These are phyloP conservation scores for Colletotrichum kahawae DNA, from an alignment of 2,329 filamentous ascomycete genomes.

Conservation along the genomic window DNA sequence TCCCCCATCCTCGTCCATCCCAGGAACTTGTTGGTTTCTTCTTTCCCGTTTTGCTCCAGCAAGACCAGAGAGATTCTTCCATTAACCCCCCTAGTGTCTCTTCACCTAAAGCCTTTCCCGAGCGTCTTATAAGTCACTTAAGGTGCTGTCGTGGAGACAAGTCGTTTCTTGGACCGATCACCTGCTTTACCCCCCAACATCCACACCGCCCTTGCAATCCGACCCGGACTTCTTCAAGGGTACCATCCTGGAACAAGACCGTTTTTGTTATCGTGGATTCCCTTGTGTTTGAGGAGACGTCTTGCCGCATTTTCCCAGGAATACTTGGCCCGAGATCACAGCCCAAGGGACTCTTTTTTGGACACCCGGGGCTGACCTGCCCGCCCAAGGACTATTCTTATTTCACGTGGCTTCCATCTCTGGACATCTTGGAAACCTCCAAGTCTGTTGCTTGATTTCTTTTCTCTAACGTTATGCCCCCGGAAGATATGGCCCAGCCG, in stretches of 20 bases:
- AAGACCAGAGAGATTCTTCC: slow-evolving; percentile 20
- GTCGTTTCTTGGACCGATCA: slow-evolving; percentile 25
- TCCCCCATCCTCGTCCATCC: slow-evolving; percentile 21
- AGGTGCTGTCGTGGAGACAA: slow-evolving; percentile 24
- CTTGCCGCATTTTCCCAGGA: slow-evolving; percentile 22
- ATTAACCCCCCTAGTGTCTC: slow-evolving; percentile 22
- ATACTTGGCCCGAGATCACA: slow-evolving; percentile 20
- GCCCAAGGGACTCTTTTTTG: slow-evolving; percentile 19
- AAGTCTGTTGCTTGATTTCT: slow-evolving; percentile 19
- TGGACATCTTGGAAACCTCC: slow-evolving; percentile 9
- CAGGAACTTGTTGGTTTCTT: slow-evolving; percentile 22
- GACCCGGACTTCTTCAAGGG: slow-evolving; percentile 19
- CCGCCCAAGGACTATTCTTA: slow-evolving; percentile 23
- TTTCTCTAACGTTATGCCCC: slow-evolving; percentile 35
- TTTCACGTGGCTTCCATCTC: slow-evolving; percentile 22
- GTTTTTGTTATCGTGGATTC: slow-evolving; percentile 24
- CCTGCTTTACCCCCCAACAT: slow-evolving; percentile 18
- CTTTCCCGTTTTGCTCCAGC: slow-evolving; percentile 24
- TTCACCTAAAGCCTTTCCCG: slow-evolving; percentile 13
- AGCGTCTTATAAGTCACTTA: slow-evolving; percentile 19
- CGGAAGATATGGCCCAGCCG: slow-evolving; percentile 50
- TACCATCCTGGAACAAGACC: slow-evolving; percentile 23
- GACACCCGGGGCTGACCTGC: slow-evolving; percentile 22
- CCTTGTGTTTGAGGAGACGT: slow-evolving; percentile 23
- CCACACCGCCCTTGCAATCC: slow-evolving; percentile 24